phyloP scores from a whole-genome alignment of 371 early-diverging fungal genomes.

The Rhizomucor miehei region DNA sequence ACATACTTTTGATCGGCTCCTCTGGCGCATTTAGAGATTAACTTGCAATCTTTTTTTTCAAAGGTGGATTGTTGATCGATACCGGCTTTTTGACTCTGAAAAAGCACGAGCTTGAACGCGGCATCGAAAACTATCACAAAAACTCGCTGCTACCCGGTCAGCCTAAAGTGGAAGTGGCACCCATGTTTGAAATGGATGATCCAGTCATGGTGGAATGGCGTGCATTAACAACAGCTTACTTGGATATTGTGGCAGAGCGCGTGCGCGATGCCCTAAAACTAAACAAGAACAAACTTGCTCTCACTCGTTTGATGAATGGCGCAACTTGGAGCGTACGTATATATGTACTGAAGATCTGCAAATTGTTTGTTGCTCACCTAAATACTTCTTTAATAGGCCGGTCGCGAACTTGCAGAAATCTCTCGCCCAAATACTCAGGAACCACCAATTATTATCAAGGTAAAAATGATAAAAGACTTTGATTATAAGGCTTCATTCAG shows the following conservation, averaged over 20 bases:
- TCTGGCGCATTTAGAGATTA: not conserved
- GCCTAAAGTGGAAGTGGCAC: slow-evolving; percentile 49
- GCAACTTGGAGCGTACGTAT: slow-evolving; percentile 79
- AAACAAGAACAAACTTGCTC: slow-evolving; percentile 54
- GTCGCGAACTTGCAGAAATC: slow-evolving; percentile 81
- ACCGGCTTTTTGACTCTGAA: slow-evolving; percentile 40
- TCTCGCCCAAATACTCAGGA: slow-evolving; percentile 76
- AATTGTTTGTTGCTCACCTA: slow-evolving; percentile 10
- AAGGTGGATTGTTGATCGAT: slow-evolving; percentile 45
- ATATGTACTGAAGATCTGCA: not conserved
- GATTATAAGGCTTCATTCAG: too few relatives aligned
- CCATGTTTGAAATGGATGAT: slow-evolving; percentile 76
- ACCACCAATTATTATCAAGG: slow-evolving; percentile 84
- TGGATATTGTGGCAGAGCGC: slow-evolving; percentile 72
- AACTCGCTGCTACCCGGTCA: slow-evolving; percentile 42
- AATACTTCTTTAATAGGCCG: slow-evolving; percentile 74
- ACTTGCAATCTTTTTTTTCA: not conserved
- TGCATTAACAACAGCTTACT: slow-evolving; percentile 80
- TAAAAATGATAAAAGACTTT: slow-evolving; percentile 11
- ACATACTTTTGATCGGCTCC: too few relatives aligned
- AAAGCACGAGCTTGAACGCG: slow-evolving; percentile 34
- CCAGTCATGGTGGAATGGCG: slow-evolving; percentile 92
- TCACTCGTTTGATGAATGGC: slow-evolving; percentile 86
- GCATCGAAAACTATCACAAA: slow-evolving; percentile 37
- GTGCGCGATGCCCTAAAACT: slow-evolving; percentile 64